Evolutionary conservation across 345 rosid species (phyloP).

Genomic region (Schrenkiella parvula): DNA sequence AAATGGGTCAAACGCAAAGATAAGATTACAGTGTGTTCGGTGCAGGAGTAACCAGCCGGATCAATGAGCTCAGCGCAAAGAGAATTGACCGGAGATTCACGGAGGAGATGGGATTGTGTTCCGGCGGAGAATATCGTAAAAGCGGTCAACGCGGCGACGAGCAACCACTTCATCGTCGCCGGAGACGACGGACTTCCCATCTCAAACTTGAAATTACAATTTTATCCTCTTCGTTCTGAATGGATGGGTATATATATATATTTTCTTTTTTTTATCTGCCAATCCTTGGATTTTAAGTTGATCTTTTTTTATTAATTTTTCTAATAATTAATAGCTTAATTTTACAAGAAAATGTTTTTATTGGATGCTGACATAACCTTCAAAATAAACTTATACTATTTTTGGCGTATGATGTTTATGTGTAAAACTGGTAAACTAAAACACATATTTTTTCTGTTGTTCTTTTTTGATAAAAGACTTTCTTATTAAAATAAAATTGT

Average conservation of each 20-base stretch:
- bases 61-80: constrained; percentile 59
- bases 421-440: too few relatives aligned
- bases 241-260: too few relatives aligned
- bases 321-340: too few relatives aligned
- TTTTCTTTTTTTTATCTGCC: not conserved
- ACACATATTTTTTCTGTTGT: too few relatives aligned
- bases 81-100: constrained; percentile 36
- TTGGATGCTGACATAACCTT: too few relatives aligned
- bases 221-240: not conserved
- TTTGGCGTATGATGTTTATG: too few relatives aligned
- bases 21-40: constrained; percentile 61
- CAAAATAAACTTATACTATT: too few relatives aligned
- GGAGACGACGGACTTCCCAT: not conserved
- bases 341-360: too few relatives aligned
- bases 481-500: too few relatives aligned
- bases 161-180: constrained; percentile 14
- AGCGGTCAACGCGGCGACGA: not conserved
- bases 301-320: too few relatives aligned
- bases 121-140: not conserved
- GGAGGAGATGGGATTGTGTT: constrained; percentile 19
- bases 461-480: too few relatives aligned
- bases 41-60: constrained; percentile 74
- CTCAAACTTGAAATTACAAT: not conserved
- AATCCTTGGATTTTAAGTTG: not conserved
- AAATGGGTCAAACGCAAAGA: too few relatives aligned